phyloP scores from a whole-genome alignment of 768 basidiomycete genomes.

The Kwoniella sp. region DNA sequence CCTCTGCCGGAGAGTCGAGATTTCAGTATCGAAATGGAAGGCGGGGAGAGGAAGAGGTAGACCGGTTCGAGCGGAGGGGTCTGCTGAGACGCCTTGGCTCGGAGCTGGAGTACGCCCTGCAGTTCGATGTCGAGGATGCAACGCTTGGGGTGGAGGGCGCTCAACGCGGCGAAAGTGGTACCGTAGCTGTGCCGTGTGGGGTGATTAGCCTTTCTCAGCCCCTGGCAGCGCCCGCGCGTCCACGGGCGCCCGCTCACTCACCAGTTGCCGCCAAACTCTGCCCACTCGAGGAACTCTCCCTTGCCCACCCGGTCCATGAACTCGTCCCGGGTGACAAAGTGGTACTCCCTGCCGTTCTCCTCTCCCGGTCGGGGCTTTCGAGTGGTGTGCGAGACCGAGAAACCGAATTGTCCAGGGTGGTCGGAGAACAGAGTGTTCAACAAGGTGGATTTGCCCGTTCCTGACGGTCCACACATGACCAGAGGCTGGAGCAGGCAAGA shows the following conservation, averaged over 20 bases:
- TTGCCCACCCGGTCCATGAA: slow-evolving; percentile 68
- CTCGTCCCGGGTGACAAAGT: slow-evolving; percentile 68
- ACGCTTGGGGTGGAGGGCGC: slow-evolving; percentile 66
- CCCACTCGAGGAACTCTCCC: slow-evolving; percentile 85
- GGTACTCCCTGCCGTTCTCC: slow-evolving; percentile 73
- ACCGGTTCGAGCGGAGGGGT: slow-evolving; percentile 66
- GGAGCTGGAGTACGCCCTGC: slow-evolving; percentile 93
- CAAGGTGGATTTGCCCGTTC: slow-evolving; percentile 90
- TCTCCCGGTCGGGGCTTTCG: slow-evolving; percentile 78
- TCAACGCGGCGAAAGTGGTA: slow-evolving; percentile 76
- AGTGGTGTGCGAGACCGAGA: slow-evolving; percentile 94
- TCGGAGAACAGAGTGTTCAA: slow-evolving; percentile 74
- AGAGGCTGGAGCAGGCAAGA: slow-evolving; percentile 63
- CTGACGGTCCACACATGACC: slow-evolving; percentile 84
- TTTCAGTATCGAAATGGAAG: slow-evolving; percentile 66
- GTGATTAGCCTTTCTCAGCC: too few species aligned
- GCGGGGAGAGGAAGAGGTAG: slow-evolving; percentile 88
- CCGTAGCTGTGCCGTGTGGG: slow-evolving; percentile 59
- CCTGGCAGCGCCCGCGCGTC: too few species aligned
- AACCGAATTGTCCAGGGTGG: slow-evolving; percentile 79
- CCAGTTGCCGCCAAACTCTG: slow-evolving; percentile 84
- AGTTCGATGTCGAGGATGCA: slow-evolving; percentile 96
- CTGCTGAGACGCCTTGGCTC: slow-evolving; percentile 56
- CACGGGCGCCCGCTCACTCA: slow-evolving; percentile 16
- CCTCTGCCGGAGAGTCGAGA: slow-evolving; percentile 70